Evolutionary conservation across 352 stramenopile species (phyloP), one percentile per base, ranked within the genome.

Genomic region (Globisporangium ultimum): DNA sequence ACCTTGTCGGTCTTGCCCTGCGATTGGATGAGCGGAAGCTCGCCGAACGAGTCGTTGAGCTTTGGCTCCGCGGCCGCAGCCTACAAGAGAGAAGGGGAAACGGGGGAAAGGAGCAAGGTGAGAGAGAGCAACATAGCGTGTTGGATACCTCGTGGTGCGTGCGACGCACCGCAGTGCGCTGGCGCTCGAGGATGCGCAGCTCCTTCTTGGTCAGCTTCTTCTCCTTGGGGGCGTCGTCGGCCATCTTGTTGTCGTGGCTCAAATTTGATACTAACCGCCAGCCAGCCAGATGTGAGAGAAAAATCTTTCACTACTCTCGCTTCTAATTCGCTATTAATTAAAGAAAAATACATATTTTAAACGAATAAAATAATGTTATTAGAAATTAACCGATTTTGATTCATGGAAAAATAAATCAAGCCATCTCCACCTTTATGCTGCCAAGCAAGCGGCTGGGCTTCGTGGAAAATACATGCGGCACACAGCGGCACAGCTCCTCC

Each of bases 201-300:
- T 95, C 86, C 79, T 95, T 95, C 80, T 95, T 95, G 13, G 86
- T 95, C 43, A 95, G 71, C 66, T 95, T 91, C 78, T 95, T 85
- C 61, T 79, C 71, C 67, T 81, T 91, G 21, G 77, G 79, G 50
- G 71, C 74, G 38, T 56, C 59, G 74, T 87, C 77, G 36, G 74
- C 72, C 77, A 87, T 87, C 38, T 63, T 62, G 52, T 70, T 53
- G 38, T 57, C 55, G 22, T 46, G 46, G 48, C 45, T 49, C 12
- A 8, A 48, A 12, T 48, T 18, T 14, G 18, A 46, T 43, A 47
- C 21, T 36, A 48, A 14, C 53, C 38, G 32, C 40, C 22, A 8
- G 6, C 12, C 15, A 24, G 18, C 28, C 51, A 48, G 43, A 59
- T 28, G 24, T 36, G 28, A 36, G 28, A 36, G 28, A 5, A 36